Conservation (phyloP, 2,329 filamentous ascomycete genomes). For the Chaetoscypha palmicola region DNA sequence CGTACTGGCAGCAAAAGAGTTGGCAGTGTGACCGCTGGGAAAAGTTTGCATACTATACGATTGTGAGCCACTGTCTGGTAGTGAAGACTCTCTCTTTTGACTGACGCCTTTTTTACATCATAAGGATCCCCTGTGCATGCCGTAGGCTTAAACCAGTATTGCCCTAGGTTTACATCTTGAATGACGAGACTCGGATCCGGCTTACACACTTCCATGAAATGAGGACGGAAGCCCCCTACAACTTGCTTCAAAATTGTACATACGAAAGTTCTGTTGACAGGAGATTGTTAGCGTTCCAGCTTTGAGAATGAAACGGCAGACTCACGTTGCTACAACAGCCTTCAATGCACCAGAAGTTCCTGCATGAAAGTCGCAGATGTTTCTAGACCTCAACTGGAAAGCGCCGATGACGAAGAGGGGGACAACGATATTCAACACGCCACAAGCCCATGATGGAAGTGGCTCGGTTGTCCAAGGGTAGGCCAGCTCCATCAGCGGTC, state of each 20-base stretch:
- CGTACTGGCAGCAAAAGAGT: constrained; percentile 62
- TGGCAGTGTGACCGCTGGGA: constrained; percentile 65
- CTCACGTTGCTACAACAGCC: constrained; percentile 18
- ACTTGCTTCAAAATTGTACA: constrained; percentile 68
- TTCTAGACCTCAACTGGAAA: constrained; percentile 58
- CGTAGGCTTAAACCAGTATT: constrained; percentile 57
- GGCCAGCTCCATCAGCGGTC: constrained; percentile 11
- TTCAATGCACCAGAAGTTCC: constrained; percentile 16
- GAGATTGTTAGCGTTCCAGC: too few species aligned
- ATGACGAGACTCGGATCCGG: constrained; percentile 40
- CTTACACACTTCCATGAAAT: constrained; percentile 63
- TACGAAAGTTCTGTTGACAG: constrained; percentile 59
- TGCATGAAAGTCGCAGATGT: constrained; percentile 50
- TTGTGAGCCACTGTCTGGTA: too few species aligned
- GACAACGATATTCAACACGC: constrained; percentile 54
- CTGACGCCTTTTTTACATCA: constrained; percentile 39
- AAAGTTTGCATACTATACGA: constrained; percentile 56
- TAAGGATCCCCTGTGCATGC: constrained; percentile 55
- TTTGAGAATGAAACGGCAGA: too few species aligned
- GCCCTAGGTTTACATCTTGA: constrained; percentile 53
- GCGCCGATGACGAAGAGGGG: constrained; percentile 57
- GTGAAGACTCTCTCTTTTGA: not conserved
- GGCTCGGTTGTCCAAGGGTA: constrained; percentile 16
- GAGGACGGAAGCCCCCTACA: constrained; percentile 61
- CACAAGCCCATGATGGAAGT: constrained; percentile 60